phyloP scores from a whole-genome alignment of 257 asterid species.

The Solanum virginianum region DNA sequence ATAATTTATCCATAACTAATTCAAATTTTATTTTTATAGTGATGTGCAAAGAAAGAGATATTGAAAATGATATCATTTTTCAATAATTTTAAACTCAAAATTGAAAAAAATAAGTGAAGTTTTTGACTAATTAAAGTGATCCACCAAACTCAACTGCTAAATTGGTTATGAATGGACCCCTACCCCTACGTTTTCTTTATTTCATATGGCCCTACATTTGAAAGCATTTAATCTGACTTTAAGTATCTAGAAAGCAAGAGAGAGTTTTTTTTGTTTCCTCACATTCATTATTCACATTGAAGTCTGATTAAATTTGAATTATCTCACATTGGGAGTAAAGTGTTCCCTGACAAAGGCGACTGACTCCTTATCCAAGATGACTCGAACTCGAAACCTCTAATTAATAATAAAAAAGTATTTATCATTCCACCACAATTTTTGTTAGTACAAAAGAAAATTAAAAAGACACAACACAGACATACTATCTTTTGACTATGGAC shows the following conservation, averaged over 20 bases:
- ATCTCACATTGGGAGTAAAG: no score
- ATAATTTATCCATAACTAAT: not conserved
- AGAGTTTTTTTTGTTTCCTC: not conserved
- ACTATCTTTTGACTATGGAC: conserved; percentile 9
- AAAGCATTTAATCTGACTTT: not conserved
- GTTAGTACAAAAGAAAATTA: no score
- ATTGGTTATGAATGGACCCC: not conserved
- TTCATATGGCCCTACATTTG: not conserved
- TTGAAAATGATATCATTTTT: not conserved
- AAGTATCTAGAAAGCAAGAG: not conserved
- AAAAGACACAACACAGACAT: not conserved
- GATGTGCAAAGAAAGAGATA: not conserved
- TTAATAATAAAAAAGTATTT: no score
- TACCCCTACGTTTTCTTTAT: not conserved
- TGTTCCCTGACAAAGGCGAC: no score
- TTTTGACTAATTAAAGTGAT: not conserved
- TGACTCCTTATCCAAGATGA: no score
- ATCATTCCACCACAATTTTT: rapidly evolving
- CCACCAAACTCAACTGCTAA: conserved; percentile 1
- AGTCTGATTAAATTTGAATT: no score
- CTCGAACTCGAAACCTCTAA: rapidly evolving
- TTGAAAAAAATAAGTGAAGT: not conserved
- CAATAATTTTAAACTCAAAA: not conserved
- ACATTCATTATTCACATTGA: rapidly evolving
- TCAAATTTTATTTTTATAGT: not conserved